phyloP scores from a whole-genome alignment of 805 yeast genomes.

The Yarrowia keelungensis region DNA sequence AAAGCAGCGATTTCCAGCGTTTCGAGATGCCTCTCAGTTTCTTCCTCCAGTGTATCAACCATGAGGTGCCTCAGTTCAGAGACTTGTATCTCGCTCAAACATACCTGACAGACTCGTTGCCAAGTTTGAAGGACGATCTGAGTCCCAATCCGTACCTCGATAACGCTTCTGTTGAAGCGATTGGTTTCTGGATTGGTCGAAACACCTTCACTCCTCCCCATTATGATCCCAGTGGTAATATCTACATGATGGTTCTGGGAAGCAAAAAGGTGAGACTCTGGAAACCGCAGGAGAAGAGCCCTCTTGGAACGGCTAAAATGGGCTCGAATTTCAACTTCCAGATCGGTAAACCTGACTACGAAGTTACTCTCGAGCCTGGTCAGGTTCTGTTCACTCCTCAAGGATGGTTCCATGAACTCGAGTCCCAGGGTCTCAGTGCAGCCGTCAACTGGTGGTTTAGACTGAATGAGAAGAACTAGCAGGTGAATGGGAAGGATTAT shows the following conservation, averaged over 20 bases:
- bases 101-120: slow-evolving; percentile 23
- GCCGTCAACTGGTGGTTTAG: slow-evolving; percentile 38
- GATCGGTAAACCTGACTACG: slow-evolving; percentile 19
- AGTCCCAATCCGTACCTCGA: slow-evolving; percentile 27
- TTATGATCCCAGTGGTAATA: slow-evolving; percentile 30
- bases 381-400: slow-evolving; percentile 34
- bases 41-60: slow-evolving; percentile 32
- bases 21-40: slow-evolving; percentile 36
- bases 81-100: slow-evolving; percentile 35
- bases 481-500: not conserved
- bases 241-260: slow-evolving; percentile 24
- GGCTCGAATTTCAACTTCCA: slow-evolving; percentile 33
- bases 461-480: not conserved
- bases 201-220: slow-evolving; percentile 35
- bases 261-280: slow-evolving; percentile 33
- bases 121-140: slow-evolving; percentile 20
- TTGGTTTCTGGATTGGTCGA: slow-evolving; percentile 34
- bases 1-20: slow-evolving; percentile 18
- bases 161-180: slow-evolving; percentile 9
- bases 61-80: slow-evolving; percentile 25
- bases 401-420: slow-evolving; percentile 35
- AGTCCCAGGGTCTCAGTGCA: slow-evolving; percentile 13
- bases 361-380: slow-evolving; percentile 15
- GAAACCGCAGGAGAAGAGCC: slow-evolving; percentile 18
- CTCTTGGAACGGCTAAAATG: not conserved